Evolutionary conservation across 805 yeast species (phyloP), one percentile per base, ranked within the genome.

Genomic region (Sporopachydermia quercuum): DNA sequence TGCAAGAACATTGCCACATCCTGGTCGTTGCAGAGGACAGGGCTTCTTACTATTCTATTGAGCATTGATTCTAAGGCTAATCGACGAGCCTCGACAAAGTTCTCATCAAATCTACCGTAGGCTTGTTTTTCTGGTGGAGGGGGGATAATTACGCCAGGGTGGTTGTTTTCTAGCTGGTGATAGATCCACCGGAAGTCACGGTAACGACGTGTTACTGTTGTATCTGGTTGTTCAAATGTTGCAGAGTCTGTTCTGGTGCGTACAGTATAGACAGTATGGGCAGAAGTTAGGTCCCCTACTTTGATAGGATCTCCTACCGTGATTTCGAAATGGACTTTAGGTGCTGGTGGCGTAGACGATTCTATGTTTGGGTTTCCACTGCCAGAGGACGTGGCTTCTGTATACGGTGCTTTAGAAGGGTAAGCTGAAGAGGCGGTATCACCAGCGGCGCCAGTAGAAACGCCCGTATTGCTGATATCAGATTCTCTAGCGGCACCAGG

Each of bases 101-200:
- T 86, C 48, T 84, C 84, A 49, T 85, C 85, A 58, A 91, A 86
- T 45, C 96, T 70, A 3, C 97, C 96, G 41, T 87, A 78, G 4
- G 81, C 80, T 45, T 93, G 95, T 56, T 91, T 94, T 43, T 83
- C 94, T 0, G 96, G 87, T 3, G 97, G 96, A 1, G 97, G 95
- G 1, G 98, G 97, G 16, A 91, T 76, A 30, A 91, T 77, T 43
- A 70, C 67, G 1, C 98, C 98, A 27, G 95, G 94, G 53, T 91
- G 86, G 49, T 79, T 83, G 50, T 74, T 71, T 51, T 81, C 82
- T 17, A 91, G 63, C 49, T 87, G 95, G 47, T 83, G 84, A 56
- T 86, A 89, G 8, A 91, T 65, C 97, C 97, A 89, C 44, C 95
- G 64, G 58, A 91, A 89, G 57, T 91, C 98, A 40, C 78, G 74